A percentile compares a stretch with the other conserved stretches of the same genome.
Evolutionary conservation across 73 alveolate genomes (phyloP).

Genomic region (Diophrys appendiculata): DNA sequence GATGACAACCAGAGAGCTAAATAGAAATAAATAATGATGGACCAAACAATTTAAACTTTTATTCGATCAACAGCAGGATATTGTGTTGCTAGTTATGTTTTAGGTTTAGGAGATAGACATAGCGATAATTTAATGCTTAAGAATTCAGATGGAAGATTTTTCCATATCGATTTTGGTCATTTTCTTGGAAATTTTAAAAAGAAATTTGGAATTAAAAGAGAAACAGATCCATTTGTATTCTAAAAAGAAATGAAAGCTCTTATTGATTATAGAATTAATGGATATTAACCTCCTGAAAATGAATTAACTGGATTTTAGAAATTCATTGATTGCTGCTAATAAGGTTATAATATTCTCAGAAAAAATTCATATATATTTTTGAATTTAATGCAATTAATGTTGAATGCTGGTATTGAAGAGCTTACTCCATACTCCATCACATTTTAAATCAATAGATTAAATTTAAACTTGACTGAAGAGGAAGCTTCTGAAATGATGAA

Average conservation of each 20-base stretch:
- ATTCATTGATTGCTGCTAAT: slow-evolving; percentile 74
- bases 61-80: slow-evolving; percentile 90
- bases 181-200: slow-evolving; percentile 92
- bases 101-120: slow-evolving; percentile 97
- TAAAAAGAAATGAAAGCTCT: slow-evolving; percentile 85
- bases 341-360: slow-evolving; percentile 87
- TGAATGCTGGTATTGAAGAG: slow-evolving; percentile 94
- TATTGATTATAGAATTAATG: slow-evolving; percentile 49
- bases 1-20: too few relatives aligned
- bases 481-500: slow-evolving; percentile 19
- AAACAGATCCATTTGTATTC: slow-evolving; percentile 87
- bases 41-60: slow-evolving; percentile 69
- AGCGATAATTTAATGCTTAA: slow-evolving; percentile 94
- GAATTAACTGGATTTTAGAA: slow-evolving; percentile 58
- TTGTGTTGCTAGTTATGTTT: slow-evolving; percentile 89
- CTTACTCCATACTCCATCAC: slow-evolving; percentile 76
- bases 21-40: neutral
- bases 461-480: slow-evolving; percentile 20
- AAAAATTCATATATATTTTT: slow-evolving; percentile 74
- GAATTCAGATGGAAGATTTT: slow-evolving; percentile 89
- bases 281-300: slow-evolving; percentile 33
- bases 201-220: slow-evolving; percentile 93
- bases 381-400: slow-evolving; percentile 86
- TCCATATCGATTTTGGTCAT: slow-evolving; percentile 99
- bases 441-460: slow-evolving; percentile 54